Base-by-base conservation (phyloP, 1,284 basidiomycete genomes). In the Cutaneotrichosporon mucoides region DNA sequence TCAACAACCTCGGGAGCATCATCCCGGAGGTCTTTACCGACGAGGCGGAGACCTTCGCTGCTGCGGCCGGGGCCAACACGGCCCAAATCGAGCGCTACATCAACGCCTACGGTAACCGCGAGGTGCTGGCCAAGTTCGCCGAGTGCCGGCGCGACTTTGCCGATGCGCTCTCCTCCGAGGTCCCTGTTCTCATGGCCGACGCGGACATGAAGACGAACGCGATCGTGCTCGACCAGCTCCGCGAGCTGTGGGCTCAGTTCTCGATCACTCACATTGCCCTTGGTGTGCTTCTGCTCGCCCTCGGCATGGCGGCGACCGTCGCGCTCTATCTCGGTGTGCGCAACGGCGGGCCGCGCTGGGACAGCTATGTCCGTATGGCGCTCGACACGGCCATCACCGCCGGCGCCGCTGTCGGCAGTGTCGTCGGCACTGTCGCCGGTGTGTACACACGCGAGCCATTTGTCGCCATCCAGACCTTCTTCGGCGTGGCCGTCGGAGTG, bases 161-260 rank as follows among this genome's bases (percentile, higher is more conserved):
- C 4, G 44, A 45, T 2, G 53, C 44, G n/a, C 53, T 47, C 37
- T 13, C 41, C 11, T 55, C 53, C 13, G 33, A 35, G 42, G 55
- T 60, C 37, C 59, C 60, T 40, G 40, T 66, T 13, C 36, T 42
- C 6, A 67, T 68, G n/a, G 65, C 71, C 54, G 51, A 12, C 8
- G 43, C 59, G 12, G 65, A 77, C 57, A 64, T 65, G 36, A 57
- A 60, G 33, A 92, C 87, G 69, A 85, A 83, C 33, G 83, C 86
- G 37, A 75, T 82, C 10, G 86, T 89, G 3, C 81, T 96, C 40
- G 79, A 81, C 1, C 82, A 83, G 3, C 93, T 94, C 66, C 86
- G 92, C 6, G 79, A 84, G 24, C 85, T 97, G 54, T 99, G 96
- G 96, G 95, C 96, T 0, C 90, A 90, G 70, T 99, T 99, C 80